Evolutionary conservation across 1,139 yeast species (phyloP), one percentile per base, ranked within the genome.

Genomic region (Yamadazyma spencermartinsiae): DNA sequence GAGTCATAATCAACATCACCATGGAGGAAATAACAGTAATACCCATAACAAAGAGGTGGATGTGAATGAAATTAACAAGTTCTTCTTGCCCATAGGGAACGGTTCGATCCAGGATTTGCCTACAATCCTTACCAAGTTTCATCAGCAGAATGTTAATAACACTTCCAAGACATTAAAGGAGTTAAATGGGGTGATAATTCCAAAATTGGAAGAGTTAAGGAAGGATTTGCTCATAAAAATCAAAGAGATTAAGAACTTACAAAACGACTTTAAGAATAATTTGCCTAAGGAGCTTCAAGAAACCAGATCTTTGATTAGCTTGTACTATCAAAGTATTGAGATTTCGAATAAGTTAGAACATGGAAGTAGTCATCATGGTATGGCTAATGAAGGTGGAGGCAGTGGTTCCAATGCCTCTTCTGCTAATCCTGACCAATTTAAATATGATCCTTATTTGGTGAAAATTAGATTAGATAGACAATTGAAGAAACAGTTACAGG

Each of bases 41-140:
- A 16, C 25, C 26, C 34, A 46, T 31, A 37, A 48, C 34, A 45
- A 49, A 26, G 61, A 60, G 30, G 70, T 62, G 9, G 72, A 65
- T 31, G 47, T 62, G 16, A 53, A 49, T 34, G 65, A 62, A 33
- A 72, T 79, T 35, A 70, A 71, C 42, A 63, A 65, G 48, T 79
- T 73, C 62, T 84, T 82, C 50, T 61, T 86, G 37, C 90, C 95
- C 0, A 68, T 76, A 28, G 96, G 96, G 12, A 80, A 79, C 53
- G 92, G 90, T 3, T 85, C 95, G 4, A 74, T 89, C 39, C 88
- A 84, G 52, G 96, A 88, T 59, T 67, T 89, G 31, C 95, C 96
- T 2, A 76, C 80, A 4, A 68, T 82, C n/a, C 65, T 89, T 46
- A 75, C 81, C 43, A 81, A 81, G 52, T 87, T 72, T 58, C 97